Evolutionary conservation across 1,284 basidiomycete species (phyloP).

Genomic region (Chiua sp.): DNA sequence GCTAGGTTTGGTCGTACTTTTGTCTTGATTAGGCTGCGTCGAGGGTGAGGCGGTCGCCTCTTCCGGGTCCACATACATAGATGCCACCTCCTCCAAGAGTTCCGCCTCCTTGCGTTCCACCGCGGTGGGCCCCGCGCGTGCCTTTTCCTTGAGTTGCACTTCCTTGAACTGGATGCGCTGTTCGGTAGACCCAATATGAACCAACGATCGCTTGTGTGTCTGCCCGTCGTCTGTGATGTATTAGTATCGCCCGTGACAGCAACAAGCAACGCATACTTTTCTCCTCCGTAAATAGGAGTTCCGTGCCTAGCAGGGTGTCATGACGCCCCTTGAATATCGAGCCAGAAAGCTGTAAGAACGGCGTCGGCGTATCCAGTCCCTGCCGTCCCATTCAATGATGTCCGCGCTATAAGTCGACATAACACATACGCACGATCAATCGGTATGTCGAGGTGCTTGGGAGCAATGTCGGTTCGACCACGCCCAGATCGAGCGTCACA

Average conservation of each 20-base stretch:
- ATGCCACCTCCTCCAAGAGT: slow-evolving; percentile 24
- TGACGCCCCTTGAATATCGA: slow-evolving; percentile 73
- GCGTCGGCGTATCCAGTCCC: slow-evolving; percentile 77
- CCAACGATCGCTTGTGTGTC: slow-evolving; percentile 51
- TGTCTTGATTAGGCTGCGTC: slow-evolving; percentile 1
- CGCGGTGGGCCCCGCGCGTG: slow-evolving; percentile 6
- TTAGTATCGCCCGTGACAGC: background rate
- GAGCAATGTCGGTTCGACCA: slow-evolving; percentile 73
- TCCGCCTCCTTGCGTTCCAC: slow-evolving; percentile 9
- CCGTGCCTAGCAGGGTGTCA: slow-evolving; percentile 69
- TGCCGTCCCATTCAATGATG: slow-evolving; percentile 33
- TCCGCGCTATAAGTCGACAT: background rate
- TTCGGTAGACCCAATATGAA: slow-evolving; percentile 61
- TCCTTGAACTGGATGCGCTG: slow-evolving; percentile 64
- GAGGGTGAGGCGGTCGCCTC: too few species aligned
- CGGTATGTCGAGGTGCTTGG: slow-evolving; percentile 70
- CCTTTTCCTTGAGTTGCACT: slow-evolving; percentile 34
- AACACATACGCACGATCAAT: slow-evolving; percentile 61
- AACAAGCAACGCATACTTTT: slow-evolving; percentile 47
- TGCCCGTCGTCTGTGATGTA: slow-evolving; percentile 44
- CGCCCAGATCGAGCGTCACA: slow-evolving; percentile 73
- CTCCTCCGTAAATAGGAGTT: slow-evolving; percentile 70
- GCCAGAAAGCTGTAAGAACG: slow-evolving; percentile 75
- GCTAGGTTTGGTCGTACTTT: background rate
- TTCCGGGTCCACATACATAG: slow-evolving; percentile 28